Evolutionary conservation across 345 rosid genomes (phyloP), one percentile per base, ranked within the genome.

Genomic region (Triadica sebifera): DNA sequence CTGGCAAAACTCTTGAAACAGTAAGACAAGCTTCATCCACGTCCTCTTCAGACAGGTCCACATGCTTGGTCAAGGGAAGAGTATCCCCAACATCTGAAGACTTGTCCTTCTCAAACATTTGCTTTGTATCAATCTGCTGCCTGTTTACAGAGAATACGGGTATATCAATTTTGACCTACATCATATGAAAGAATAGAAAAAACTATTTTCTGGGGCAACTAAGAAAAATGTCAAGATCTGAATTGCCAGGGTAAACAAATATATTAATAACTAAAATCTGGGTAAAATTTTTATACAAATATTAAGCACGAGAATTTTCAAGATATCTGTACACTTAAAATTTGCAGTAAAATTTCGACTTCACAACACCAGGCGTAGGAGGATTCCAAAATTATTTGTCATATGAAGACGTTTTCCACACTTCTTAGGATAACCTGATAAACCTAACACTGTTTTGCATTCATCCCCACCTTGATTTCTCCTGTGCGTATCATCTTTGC

Each of bases 1-100:
- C 81, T 0, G 89, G 86, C 17, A 80, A 55, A 19, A 85, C 81
- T 83, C 84, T 80, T 4, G 97, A 90, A 67, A 87, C 85, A 74
- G 92, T 91, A 34, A 93, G 82, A 73, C 99, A 95, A 65, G 94
- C 96, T 86, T 91, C 91, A 67, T 93, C 99, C 25, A 88, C 93
- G 43, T 96, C 83, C 87, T 88, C 87, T 29, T 93, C 93, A 6
- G 90, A 80, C 58, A 80, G 80, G 76, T 91, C 88, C 22, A 87
- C 91, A 66, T 92, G 91, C 74, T 90, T 90, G 8, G 93, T 90
- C 77, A 83, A 74, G 1, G 83, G 90, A 80, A 67, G 85, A 46
- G 87, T 73, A 67, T 82, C 77, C 24, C 78, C 81, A 1, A 71
- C 66, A 55, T 85, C 81, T 9, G 96, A 83, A 29, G 96, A 81